Evolutionary conservation across 2,329 filamentous ascomycete genomes (phyloP).

Genomic region (Ceratocystis lukuohia): DNA sequence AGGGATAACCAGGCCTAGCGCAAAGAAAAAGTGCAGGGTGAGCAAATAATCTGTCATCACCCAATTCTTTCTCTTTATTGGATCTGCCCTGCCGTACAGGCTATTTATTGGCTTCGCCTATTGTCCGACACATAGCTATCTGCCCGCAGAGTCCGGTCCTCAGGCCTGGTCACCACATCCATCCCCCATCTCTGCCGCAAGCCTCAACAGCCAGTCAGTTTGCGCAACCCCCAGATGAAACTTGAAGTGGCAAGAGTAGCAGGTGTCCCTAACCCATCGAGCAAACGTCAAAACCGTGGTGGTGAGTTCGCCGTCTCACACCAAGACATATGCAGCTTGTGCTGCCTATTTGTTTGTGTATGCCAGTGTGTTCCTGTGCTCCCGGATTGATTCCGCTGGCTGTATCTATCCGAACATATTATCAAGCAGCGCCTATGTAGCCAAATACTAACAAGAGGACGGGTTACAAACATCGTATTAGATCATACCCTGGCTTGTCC

Average conservation of each 20-base stretch:
- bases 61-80: not conserved
- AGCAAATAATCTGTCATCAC: no score
- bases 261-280: not conserved
- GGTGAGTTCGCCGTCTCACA: not conserved
- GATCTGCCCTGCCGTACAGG: not conserved
- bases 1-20: no score
- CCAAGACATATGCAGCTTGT: not conserved
- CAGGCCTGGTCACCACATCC: not conserved
- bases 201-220: not conserved
- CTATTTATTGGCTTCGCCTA: not conserved
- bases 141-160: not conserved
- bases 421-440: not conserved
- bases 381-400: not conserved
- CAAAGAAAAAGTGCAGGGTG: no score
- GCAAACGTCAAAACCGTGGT: not conserved
- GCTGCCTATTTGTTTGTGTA: not conserved
- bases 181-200: not conserved
- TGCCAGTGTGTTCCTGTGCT: not conserved
- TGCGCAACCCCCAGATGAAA: not conserved
- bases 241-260: not conserved
- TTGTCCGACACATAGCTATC: not conserved
- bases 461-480: not conserved
- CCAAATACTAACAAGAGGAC: not conserved
- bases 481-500: not conserved
- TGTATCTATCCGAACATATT: not conserved